Percentiles rank a stretch among this genome's conserved stretches.
phyloP scores from a whole-genome alignment of 2,329 filamentous ascomycete genomes.

The Aquanectria penicillioides region DNA sequence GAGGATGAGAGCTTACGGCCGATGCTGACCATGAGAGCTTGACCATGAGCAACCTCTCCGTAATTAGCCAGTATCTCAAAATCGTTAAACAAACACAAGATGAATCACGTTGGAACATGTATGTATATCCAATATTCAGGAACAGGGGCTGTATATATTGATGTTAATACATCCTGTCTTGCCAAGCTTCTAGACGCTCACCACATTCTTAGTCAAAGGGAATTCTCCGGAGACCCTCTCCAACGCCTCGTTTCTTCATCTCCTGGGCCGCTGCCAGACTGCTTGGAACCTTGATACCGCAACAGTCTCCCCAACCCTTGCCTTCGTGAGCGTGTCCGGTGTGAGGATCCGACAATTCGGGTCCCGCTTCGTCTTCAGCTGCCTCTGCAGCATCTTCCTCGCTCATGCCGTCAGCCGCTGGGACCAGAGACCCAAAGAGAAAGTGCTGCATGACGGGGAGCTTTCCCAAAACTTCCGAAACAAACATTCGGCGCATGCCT shows the following conservation, averaged over 20 bases:
- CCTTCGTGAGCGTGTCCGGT: slow-evolving; percentile 71
- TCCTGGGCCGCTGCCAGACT: slow-evolving; percentile 91
- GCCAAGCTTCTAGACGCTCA: slow-evolving; percentile 3
- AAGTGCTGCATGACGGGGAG: slow-evolving; percentile 99
- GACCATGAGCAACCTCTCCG: no score
- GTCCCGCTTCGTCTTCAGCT: slow-evolving; percentile 61
- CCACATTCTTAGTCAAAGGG: slow-evolving; percentile 76
- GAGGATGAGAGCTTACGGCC: no score
- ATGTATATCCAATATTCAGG: background rate
- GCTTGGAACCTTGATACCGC: slow-evolving; percentile 96
- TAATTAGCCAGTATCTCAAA: no score
- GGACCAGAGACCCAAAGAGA: slow-evolving; percentile 86
- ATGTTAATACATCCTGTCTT: slow-evolving; percentile 8
- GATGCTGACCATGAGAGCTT: no score
- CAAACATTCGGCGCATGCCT: slow-evolving; percentile 97
- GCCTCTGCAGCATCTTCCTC: slow-evolving; percentile 63
- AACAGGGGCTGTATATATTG: slow-evolving; percentile 12
- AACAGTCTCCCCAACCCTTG: slow-evolving; percentile 92
- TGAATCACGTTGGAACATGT: background rate
- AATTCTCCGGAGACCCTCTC: slow-evolving; percentile 73
- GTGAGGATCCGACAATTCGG: slow-evolving; percentile 70
- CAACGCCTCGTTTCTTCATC: slow-evolving; percentile 77
- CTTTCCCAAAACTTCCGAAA: slow-evolving; percentile 91
- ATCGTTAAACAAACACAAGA: no score
- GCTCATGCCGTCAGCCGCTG: slow-evolving; percentile 85